Evolutionary conservation across 768 basidiomycete genomes (phyloP), one percentile per base, ranked within the genome.

Genomic region (Pulveroboletus ravenelii): DNA sequence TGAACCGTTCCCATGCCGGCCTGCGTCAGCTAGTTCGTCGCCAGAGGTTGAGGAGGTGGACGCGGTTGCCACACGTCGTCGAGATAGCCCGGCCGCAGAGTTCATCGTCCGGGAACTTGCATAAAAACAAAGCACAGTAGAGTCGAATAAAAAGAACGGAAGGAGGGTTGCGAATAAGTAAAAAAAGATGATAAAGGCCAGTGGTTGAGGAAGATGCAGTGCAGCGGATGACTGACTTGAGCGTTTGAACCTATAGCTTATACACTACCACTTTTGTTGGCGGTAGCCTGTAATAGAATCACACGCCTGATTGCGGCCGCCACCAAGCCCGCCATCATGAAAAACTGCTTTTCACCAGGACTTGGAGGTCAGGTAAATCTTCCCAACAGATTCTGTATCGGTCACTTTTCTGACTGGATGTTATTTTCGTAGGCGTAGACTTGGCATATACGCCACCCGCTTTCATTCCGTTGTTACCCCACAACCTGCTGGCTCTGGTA

Each of bases 81-180:
- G 72, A 32, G 81, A 82, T 55, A 84, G 75, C 38, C 77, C 77
- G 13, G 75, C 74, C 38, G 75, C 62, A n/a, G 79, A 68, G 59
- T 71, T 74, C 80, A 82, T 82, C 42, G 67, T 63, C 59, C 48
- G 23, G 44, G 40, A 42, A 36, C 27, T 52, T 60, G 59, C 55
- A 64, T 57, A 65, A 54, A 59, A 43, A 27, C 25, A 41, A 30
- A 17, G 52, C 32, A 44, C 41, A 18, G 20, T 10, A 17, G 32
- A 30, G 40, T 34, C 39, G 40, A 51, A 20, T 39, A 47, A 36
- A 27, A 18, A 51, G 35, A 47, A 45, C n/a, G 40, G 36, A 48
- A 41, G n/a, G 50, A 51, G 47, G 27, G 17, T 27, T 30, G n/a
- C 12, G 29, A 51, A 51, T 39, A 52, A 50, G 38, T 38, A 41